Evolutionary conservation across 495 filamentous ascomycete genomes (phyloP).

Genomic region (Penicillium soppii): DNA sequence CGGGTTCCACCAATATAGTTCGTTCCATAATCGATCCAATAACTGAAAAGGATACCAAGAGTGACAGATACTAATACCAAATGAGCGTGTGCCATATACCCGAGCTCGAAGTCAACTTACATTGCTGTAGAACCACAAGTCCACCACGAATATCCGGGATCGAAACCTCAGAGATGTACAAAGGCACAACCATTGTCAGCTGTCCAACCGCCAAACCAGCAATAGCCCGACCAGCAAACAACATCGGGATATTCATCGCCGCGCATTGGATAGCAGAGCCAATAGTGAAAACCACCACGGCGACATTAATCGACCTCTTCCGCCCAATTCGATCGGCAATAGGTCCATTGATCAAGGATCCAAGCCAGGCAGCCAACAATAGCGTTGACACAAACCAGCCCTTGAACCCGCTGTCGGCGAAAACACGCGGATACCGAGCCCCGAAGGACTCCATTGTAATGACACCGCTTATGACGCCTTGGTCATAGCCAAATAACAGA

Average conservation of each 20-base stretch:
- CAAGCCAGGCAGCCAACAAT: constrained; percentile 79
- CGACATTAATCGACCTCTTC: constrained; percentile 72
- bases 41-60: constrained; percentile 78
- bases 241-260: constrained; percentile 56
- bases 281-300: constrained; percentile 69
- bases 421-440: constrained; percentile 62
- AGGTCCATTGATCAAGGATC: constrained; percentile 72
- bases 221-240: constrained; percentile 72
- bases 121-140: constrained; percentile 74
- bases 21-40: constrained; percentile 74
- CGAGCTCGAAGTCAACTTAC: constrained; percentile 28
- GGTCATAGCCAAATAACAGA: constrained; percentile 42
- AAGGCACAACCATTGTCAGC: constrained; percentile 45
- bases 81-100: neutral
- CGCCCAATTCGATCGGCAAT: constrained; percentile 71
- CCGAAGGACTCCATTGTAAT: constrained; percentile 45
- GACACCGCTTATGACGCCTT: constrained; percentile 39
- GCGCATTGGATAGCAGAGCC: constrained; percentile 74
- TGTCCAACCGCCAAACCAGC: constrained; percentile 50
- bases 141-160: constrained; percentile 65
- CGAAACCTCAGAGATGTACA: constrained; percentile 42
- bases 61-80: constrained; percentile 61
- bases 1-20: constrained; percentile 43
- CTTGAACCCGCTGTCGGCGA: constrained; percentile 61
- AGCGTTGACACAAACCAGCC: constrained; percentile 81